Percentiles rank a stretch among this genome's conserved stretches.
Evolutionary conservation across 2,329 filamentous ascomycete genomes (phyloP).

Genomic region (Pseudogymnoascus sp.): DNA sequence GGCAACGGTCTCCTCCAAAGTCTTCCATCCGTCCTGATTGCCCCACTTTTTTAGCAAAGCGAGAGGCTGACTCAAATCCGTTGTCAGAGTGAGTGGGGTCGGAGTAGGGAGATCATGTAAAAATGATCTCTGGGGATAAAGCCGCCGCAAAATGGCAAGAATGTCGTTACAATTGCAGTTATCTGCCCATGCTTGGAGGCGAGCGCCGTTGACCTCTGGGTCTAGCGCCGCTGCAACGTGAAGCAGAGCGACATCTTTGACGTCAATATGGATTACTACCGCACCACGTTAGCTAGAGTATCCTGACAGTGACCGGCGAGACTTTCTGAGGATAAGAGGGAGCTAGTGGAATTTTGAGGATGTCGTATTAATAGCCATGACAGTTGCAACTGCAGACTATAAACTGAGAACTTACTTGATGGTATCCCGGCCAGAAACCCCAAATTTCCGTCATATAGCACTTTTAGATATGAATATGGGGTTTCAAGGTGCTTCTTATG

Average conservation of each 20-base stretch:
- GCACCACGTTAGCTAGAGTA: conserved; percentile 7
- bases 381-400: no score
- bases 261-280: conserved; percentile 21
- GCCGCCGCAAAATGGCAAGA: conserved; percentile 21
- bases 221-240: conserved; percentile 27
- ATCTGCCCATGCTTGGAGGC: conserved; percentile 25
- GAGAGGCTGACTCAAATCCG: conserved; percentile 18
- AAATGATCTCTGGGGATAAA: conserved; percentile 22
- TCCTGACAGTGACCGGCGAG: no score
- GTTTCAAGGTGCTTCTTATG: conserved; percentile 19
- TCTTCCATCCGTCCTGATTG: conserved; percentile 18
- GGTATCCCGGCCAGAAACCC: not conserved
- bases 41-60: conserved; percentile 19
- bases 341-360: no score
- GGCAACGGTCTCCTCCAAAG: conserved; percentile 15
- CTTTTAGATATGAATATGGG: not conserved
- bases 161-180: conserved; percentile 24
- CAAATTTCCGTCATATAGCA: not conserved
- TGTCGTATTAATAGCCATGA: no score
- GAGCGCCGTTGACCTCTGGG: conserved; percentile 22
- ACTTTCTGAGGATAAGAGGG: no score
- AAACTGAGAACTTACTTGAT: not conserved
- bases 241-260: conserved; percentile 26
- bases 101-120: conserved; percentile 19
- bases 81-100: conserved; percentile 17